Evolutionary conservation across 169 alveolate genomes (phyloP), one percentile per base, ranked within the genome.

Genomic region (Hepatocystis sp.): DNA sequence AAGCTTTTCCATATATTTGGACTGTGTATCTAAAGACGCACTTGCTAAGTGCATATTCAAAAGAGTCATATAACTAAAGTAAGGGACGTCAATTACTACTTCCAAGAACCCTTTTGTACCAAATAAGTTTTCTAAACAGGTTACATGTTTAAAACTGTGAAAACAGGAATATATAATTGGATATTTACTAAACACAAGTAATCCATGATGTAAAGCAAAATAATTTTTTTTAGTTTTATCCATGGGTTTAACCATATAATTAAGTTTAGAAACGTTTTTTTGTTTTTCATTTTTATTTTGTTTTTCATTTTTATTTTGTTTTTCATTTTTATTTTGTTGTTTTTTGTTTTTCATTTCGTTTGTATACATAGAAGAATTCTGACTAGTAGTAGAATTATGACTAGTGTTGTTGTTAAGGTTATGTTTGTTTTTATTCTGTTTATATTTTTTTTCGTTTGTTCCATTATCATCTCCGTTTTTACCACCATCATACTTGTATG

Each of bases 1-100:
- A 39, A 95, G 91, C 56, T 92, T 90, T 68, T 95, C 98, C 7
- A 95, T 91, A 56, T 90, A 93, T 17, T 91, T 89, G 10, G 97
- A 95, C 68, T 95, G 97, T 2, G 97, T 97, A 47, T 95, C 94
- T 34, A 91, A 95, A 25, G 96, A 94, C n/a, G 95, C 98, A 63
- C 97, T 93, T 21, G 98, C 98, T 95, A 95, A 76, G 60, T 95
- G 98, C 78, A 95, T 94, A 55, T 95, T 95, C 47, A 94, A 91
- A 61, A 95, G 63, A 42, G 97, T 93, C 25, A 94, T 88, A 56
- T 78, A 67, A 51, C 97, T 96, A 55, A 95, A 88, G 30, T 91
- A 88, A 4, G 98, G 97, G 19, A 95, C 84, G 39, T 94, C 95
- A 34, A 94, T 91, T 63, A 95, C 65, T 19, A 94, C 95, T 65